phyloP scores from a whole-genome alignment of 2,329 filamentous ascomycete genomes.

The Fusarium torreyae region DNA sequence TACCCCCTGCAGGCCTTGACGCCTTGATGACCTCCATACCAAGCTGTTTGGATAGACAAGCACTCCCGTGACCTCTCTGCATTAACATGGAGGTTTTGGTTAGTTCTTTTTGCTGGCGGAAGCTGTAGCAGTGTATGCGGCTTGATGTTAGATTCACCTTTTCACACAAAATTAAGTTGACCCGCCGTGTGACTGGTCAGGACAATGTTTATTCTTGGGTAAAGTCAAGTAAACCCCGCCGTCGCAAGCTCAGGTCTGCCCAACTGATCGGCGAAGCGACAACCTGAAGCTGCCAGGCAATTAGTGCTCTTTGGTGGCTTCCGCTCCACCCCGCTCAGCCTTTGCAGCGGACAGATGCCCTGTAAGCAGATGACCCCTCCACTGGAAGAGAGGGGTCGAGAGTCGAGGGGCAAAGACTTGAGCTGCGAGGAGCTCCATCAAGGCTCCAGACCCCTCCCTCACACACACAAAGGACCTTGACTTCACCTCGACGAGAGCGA shows the following conservation, averaged over 20 bases:
- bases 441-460: conserved; percentile 22
- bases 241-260: conserved; percentile 11
- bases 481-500: not conserved
- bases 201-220: conserved; percentile 13
- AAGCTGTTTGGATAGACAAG: not conserved
- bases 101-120: not conserved
- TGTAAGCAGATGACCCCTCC: conserved; percentile 40
- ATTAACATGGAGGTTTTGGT: not conserved
- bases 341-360: conserved; percentile 33
- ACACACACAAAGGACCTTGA: conserved; percentile 15
- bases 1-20: conserved; percentile 23
- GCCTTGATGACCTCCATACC: conserved; percentile 19
- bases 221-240: conserved; percentile 7
- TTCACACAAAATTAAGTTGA: conserved; percentile 6
- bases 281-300: conserved; percentile 29
- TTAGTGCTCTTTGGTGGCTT: conserved; percentile 25
- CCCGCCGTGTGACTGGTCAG: conserved; percentile 27
- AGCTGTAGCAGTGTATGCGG: conserved; percentile 1
- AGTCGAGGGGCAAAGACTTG: conserved; percentile 28
- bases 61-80: conserved; percentile 6
- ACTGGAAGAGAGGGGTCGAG: conserved; percentile 28
- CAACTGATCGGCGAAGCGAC: conserved; percentile 25
- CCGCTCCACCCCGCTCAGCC: conserved; percentile 38
- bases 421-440: conserved; percentile 28
- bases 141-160: conserved; percentile 22